Base-by-base conservation (phyloP, 2,329 filamentous ascomycete genomes). In the Endoconidiophora laricicola region DNA sequence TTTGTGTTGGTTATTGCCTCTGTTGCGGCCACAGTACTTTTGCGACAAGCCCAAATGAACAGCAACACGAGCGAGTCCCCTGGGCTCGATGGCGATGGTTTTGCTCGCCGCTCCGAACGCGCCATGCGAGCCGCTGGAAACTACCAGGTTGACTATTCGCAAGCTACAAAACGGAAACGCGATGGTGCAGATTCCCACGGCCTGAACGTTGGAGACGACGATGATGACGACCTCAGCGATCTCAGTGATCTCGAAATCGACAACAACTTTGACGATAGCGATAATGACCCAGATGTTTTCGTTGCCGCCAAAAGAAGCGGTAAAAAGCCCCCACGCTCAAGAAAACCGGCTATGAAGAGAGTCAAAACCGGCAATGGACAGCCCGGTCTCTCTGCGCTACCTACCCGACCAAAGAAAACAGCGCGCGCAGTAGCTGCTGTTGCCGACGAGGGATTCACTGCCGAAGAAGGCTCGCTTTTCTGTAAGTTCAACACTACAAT, bases 41-140 rank as follows among this genome's bases (percentile, higher is more conserved):
- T 18, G 9, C 23, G 26, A 44, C 44, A 38, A 49, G 68, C 72
- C 60, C 70, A 61, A 56, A 69, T 71, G 65, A 72, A 76, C 58
- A 72, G 69, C 59, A 73, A 73, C 65, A 68, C 70, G 62, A 71
- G 67, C 59, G 66, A 67, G 56, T 72, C 73, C 46, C 69, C 72
- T 54, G 70, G 72, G 50, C 66, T 67, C 54, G 68, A 70, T 54
- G 68, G 40, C 46, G 50, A 48, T 14, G 26, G 41, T 69, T 59
- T 68, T 71, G 65, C 72, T 73, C 79, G 80, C 63, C 76, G 78
- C 56, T 83, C 79, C 37, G 76, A 78, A 76, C 78, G 78, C 75
- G 77, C 78, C 67, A 70, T 76, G 55, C 74, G 29, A 69, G 60
- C 68, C 36, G 76, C 77, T 43, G 62, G 71, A 60, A 79, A 79